Base-by-base conservation (phyloP, 2,329 filamentous ascomycete genomes). In the Pseudodiploospora longispora region DNA sequence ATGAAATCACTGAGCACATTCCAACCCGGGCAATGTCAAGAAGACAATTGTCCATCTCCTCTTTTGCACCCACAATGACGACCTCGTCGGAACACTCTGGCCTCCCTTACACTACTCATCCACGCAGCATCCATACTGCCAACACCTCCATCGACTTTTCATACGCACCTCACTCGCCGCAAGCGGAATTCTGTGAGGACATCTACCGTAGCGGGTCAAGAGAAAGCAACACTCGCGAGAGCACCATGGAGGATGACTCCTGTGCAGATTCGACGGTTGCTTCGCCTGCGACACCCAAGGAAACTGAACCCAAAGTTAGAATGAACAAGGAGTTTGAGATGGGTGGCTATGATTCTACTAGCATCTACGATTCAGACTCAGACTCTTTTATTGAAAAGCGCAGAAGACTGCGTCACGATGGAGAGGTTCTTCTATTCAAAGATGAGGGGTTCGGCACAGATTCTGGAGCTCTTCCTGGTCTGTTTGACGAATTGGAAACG, bases 351-450 rank as follows among this genome's bases (percentile, higher is more conserved):
- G 51, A 51, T 1, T 38, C 47, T 41, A 36, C 38, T n/a, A 43
- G 36, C 19, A 41, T 42, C 1, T 47, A 51, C 30, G 43, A 42
- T 32, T 52, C 52, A 0, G 66, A 69, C 41, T 60, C 59, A 10
- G 65, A 67, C 10, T 64, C 61, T 0, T 56, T 67, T 6, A 54
- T 50, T 8, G 52, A 30, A 36, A 53, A 29, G 51, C 10, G 36
- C 6, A 34, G 30, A 19, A 36, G 12, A 5, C 28, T 19, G 3
- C 55, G 52, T 7, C 57, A 58, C 9, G 59, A 59, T 19, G 66
- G 67, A 36, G 63, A 68, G 38, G 57, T 60, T 4, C 55, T 69
- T 1, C 49, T 69, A 0, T 68, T 69, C 46, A 55, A 54, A 8
- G 57, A 64, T 7, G 42, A 37, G 0, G 62, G 65, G 0, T 69